These are phyloP conservation scores for Caulochytrium protostelioides DNA, from an alignment of 371 early-diverging fungal species.

Conservation along the genomic window DNA sequence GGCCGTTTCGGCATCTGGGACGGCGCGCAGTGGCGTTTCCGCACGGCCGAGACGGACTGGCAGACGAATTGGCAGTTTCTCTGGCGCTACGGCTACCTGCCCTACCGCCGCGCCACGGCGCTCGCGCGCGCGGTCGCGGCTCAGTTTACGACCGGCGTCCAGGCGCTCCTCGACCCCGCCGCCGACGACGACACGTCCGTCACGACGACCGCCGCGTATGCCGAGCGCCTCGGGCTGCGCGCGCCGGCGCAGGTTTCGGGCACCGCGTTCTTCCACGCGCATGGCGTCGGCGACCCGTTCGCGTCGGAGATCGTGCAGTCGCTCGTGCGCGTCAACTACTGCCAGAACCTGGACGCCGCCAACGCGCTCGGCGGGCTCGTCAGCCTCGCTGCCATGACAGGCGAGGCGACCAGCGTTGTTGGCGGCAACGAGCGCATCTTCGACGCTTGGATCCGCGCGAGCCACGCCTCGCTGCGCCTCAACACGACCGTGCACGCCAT, in stretches of 20 bases:
- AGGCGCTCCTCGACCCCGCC: background rate
- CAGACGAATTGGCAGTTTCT: slow-evolving; percentile 1
- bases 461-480: slow-evolving; percentile 24
- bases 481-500: slow-evolving; percentile 15
- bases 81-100: slow-evolving; percentile 5
- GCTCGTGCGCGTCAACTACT: slow-evolving; percentile 45
- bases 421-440: slow-evolving; percentile 45
- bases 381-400: slow-evolving; percentile 8
- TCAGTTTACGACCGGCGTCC: slow-evolving; percentile 2
- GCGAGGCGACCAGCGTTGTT: slow-evolving; percentile 20
- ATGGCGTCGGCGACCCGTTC: slow-evolving; percentile 4
- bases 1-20: slow-evolving; percentile 5
- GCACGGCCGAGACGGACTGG: slow-evolving; percentile 1
- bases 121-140: slow-evolving; percentile 2
- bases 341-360: slow-evolving; percentile 33
- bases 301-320: slow-evolving; percentile 5
- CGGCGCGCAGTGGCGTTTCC: slow-evolving; percentile 2
- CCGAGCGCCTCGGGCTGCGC: slow-evolving; percentile 1
- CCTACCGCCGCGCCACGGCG: slow-evolving; percentile 1
- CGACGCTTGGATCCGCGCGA: slow-evolving; percentile 30
- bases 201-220: background rate
- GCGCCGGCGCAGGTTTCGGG: background rate
- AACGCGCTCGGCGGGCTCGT: slow-evolving; percentile 39
- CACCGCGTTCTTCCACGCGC: slow-evolving; percentile 1
- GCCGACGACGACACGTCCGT: slow-evolving; percentile 1